Percentiles rank a stretch among this genome's conserved stretches.
Evolutionary conservation across 208 protist genomes (phyloP).

Genomic region (Acanthamoeba triangularis): DNA sequence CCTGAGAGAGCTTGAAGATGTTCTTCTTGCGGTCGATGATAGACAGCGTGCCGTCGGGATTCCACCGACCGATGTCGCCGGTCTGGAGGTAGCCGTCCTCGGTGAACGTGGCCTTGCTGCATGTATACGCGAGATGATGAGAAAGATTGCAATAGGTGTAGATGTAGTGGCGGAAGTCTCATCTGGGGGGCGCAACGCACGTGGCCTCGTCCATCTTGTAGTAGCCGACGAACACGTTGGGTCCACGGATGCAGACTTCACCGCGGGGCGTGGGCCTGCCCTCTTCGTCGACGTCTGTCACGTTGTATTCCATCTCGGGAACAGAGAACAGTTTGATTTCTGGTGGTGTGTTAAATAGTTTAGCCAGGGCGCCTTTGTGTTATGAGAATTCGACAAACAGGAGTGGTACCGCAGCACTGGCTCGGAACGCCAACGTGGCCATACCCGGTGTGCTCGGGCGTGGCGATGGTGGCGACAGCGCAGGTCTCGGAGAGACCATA

Average conservation of each 20-base stretch:
- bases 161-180: too few relatives aligned
- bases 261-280: conserved; percentile 69
- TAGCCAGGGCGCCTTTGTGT: too few relatives aligned
- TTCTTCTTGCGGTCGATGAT: conserved; percentile 95
- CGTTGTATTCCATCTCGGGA: conserved; percentile 89
- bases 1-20: conserved; percentile 95
- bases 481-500: conserved; percentile 64
- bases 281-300: conserved; percentile 13
- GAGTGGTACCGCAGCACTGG: conserved; percentile 1
- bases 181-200: conserved; percentile 1
- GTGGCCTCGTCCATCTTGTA: conserved; percentile 90
- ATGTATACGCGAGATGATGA: too few relatives aligned
- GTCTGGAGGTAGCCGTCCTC: conserved; percentile 93
- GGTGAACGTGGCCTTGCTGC: conserved; percentile 37
- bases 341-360: not conserved
- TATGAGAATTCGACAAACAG: too few relatives aligned
- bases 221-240: conserved; percentile 90
- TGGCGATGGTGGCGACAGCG: conserved; percentile 10
- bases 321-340: conserved; percentile 95
- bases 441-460: conserved; percentile 91
- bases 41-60: conserved; percentile 84
- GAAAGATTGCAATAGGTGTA: not conserved
- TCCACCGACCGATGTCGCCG: conserved; percentile 92
- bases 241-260: conserved; percentile 91
- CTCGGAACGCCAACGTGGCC: conserved; percentile 93